Conservation (phyloP, 805 yeast species). For the Isabelozyma heimii region DNA sequence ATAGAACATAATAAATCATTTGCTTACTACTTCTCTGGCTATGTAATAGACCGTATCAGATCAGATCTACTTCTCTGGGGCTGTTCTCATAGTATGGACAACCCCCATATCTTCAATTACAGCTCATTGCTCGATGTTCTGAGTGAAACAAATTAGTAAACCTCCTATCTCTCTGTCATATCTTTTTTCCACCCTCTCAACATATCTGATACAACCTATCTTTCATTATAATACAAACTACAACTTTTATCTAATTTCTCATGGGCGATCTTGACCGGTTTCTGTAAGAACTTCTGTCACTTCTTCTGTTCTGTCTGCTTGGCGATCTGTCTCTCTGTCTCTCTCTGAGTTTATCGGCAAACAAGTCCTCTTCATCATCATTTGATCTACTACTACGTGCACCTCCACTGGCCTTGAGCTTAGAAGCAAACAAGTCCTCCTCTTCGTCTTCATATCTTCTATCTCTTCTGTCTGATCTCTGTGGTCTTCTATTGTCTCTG, state of each 20-base stretch:
- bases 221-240: not conserved
- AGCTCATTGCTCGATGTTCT: too few species aligned
- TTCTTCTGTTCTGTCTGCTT: slow-evolving; percentile 1
- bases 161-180: too few species aligned
- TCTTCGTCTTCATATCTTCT: slow-evolving; percentile 9
- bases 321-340: slow-evolving; percentile 14
- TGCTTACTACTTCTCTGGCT: too few species aligned
- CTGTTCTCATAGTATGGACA: too few species aligned
- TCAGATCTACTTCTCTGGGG: too few species aligned
- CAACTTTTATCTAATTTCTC: slow-evolving; percentile 4
- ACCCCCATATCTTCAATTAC: too few species aligned
- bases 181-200: too few species aligned
- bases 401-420: slow-evolving; percentile 8
- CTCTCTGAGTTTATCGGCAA: slow-evolving; percentile 29
- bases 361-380: slow-evolving; percentile 30
- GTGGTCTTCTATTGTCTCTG: slow-evolving; percentile 9
- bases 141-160: too few species aligned
- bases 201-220: not conserved
- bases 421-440: slow-evolving; percentile 37
- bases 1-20: not conserved
- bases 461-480: slow-evolving; percentile 3
- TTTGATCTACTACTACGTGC: slow-evolving; percentile 1
- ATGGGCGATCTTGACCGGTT: slow-evolving; percentile 16
- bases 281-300: slow-evolving; percentile 2
- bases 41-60: too few species aligned